These are phyloP conservation scores for Corniculantispora saksenae DNA, from an alignment of 2,329 filamentous ascomycete species.

Conservation along the genomic window DNA sequence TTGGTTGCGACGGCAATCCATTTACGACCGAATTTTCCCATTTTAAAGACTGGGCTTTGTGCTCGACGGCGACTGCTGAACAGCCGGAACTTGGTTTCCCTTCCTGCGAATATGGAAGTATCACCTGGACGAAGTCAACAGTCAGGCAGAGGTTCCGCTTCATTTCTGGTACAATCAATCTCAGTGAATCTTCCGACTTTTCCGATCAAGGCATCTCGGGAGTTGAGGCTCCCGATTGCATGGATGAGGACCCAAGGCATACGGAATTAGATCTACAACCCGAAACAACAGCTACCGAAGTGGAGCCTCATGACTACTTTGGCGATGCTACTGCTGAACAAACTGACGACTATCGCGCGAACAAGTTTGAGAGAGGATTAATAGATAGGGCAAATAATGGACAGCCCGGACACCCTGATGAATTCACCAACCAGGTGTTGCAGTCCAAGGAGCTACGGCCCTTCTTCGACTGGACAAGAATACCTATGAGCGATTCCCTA, in stretches of 20 bases:
- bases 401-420: slow-evolving; percentile 39
- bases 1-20: slow-evolving; percentile 45
- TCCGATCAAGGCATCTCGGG: slow-evolving; percentile 34
- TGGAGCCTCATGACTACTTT: slow-evolving; percentile 45
- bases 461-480: slow-evolving; percentile 80
- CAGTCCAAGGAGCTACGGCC: slow-evolving; percentile 39
- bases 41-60: slow-evolving; percentile 72
- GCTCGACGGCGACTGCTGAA: slow-evolving; percentile 53
- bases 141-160: slow-evolving; percentile 69
- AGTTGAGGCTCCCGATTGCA: slow-evolving; percentile 24
- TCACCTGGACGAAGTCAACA: slow-evolving; percentile 71
- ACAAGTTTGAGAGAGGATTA: slow-evolving; percentile 6
- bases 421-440: slow-evolving; percentile 45
- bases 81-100: slow-evolving; percentile 53
- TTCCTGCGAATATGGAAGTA: slow-evolving; percentile 62
- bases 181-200: slow-evolving; percentile 34
- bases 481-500: slow-evolving; percentile 63
- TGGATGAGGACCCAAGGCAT: background rate
- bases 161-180: slow-evolving; percentile 56
- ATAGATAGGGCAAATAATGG: background rate
- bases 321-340: slow-evolving; percentile 32
- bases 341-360: slow-evolving; percentile 23
- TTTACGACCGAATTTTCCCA: slow-evolving; percentile 53
- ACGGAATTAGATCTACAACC: background rate
- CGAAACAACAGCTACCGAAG: slow-evolving; percentile 28